Evolutionary conservation across 2,329 filamentous ascomycete genomes (phyloP).

Genomic region (Fusarium sp.): DNA sequence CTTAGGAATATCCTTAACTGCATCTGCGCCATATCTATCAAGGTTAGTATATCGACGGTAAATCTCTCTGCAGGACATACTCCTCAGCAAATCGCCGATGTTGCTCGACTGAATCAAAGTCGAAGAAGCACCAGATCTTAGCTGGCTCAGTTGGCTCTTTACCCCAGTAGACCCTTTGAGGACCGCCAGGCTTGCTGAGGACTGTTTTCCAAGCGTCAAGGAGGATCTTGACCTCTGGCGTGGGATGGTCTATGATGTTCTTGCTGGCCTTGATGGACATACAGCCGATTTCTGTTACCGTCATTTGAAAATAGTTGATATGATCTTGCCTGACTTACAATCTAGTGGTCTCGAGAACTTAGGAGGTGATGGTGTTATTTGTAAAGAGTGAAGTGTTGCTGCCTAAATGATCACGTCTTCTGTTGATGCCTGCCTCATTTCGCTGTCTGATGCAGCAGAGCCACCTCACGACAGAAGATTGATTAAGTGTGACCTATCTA

Average conservation of each 20-base stretch:
- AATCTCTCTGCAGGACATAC: background rate
- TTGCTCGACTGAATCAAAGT: constrained; percentile 23
- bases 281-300: constrained; percentile 19
- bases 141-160: background rate
- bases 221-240: constrained; percentile 6
- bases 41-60: background rate
- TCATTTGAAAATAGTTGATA: background rate
- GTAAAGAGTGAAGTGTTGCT: background rate
- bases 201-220: background rate
- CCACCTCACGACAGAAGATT: no score
- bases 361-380: background rate
- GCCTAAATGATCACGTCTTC: background rate
- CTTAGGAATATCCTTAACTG: constrained; percentile 22
- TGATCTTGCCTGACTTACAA: background rate
- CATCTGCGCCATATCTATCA: constrained; percentile 7
- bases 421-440: background rate
- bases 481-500: no score
- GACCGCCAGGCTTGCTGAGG: constrained; percentile 1
- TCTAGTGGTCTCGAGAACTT: background rate
- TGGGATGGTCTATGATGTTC: constrained; percentile 13
- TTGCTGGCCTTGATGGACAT: constrained; percentile 16
- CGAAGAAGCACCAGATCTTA: constrained; percentile 26
- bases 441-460: background rate
- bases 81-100: constrained; percentile 7
- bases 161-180: constrained; percentile 18